Evolutionary conservation across 331 rosid genomes (phyloP), one percentile per base, ranked within the genome.

Genomic region (Quercus lobata): DNA sequence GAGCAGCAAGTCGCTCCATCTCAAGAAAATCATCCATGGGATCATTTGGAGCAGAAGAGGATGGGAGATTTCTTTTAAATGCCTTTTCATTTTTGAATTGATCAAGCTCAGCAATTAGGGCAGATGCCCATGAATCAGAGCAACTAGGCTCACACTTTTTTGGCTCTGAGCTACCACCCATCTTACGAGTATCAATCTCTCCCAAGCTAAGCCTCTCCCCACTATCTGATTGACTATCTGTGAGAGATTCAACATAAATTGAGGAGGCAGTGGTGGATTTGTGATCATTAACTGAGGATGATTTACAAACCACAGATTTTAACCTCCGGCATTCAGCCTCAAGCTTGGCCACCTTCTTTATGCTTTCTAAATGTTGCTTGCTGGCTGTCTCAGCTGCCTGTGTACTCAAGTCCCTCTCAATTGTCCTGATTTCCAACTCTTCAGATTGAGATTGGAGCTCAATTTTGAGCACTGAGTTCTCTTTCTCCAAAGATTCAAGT

Each of bases 11-110:
- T 77, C 88, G 86, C 77, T 94, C 98, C 98, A 94, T 94, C 86
- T 94, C 98, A 65, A 94, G 98, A 86, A 94, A 94, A 86, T 94
- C 98, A 17, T 94, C 97, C 98, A 94, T 94, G 74, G 92, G 86
- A 83, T 89, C 92, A 56, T 89, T 85, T 79, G 90, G 87, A 71
- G 84, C 73, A 32, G 93, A 88, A 80, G 86, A 71, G 57, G 91
- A 73, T 21, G 84, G 91, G 57, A 84, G 74, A 79, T 83, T 83
- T 73, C 86, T 82, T 35, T 66, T 52, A 32, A 61, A 76, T 54
- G 84, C 75, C 78, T 87, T 93, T 72, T 87, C 93, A 77, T 88
- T 83, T 91, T 90, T 92, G 80, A 90, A 89, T 73, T 91, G 98
- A 82, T 89, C 90, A 79, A 93, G 94, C 83, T 93, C 94, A 1